A percentile compares a stretch with the other conserved stretches of the same genome.
Conservation (phyloP, 768 basidiomycete genomes). For the Russula sp. region DNA sequence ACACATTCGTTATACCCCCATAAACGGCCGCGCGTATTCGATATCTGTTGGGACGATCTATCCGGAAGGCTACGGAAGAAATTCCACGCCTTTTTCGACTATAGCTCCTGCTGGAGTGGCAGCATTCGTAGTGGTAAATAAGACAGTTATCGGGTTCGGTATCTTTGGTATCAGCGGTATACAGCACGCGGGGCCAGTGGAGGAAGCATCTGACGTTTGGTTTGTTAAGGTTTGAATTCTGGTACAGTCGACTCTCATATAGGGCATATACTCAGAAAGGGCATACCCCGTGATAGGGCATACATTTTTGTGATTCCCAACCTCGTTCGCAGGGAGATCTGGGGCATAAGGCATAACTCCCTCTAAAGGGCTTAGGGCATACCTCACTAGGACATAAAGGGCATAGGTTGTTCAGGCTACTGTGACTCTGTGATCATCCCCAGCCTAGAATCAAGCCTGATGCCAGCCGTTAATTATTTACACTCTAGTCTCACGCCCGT, state of each 20-base stretch:
- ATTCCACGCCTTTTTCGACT: constrained; percentile 10
- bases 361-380: too few relatives aligned
- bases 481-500: background rate
- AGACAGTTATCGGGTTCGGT: background rate
- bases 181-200: background rate
- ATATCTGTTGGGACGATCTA: constrained; percentile 3
- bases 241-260: too few relatives aligned
- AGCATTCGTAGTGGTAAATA: constrained; percentile 5
- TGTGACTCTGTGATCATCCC: too few relatives aligned
- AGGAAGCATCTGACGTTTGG: constrained; percentile 9
- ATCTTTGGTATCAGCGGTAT: background rate
- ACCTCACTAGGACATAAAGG: too few relatives aligned
- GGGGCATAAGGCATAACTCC: too few relatives aligned
- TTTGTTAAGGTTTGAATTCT: background rate
- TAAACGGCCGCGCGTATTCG: background rate
- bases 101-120: background rate
- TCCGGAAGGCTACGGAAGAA: constrained; percentile 14
- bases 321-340: too few relatives aligned
- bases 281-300: too few relatives aligned
- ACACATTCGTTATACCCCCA: background rate
- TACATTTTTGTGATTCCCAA: too few relatives aligned
- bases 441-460: background rate
- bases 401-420: too few relatives aligned
- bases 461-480: constrained; percentile 11
- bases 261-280: too few relatives aligned